These are phyloP conservation scores for Exophiala phaeomuriformis DNA, from an alignment of 2,329 filamentous ascomycete species.

Conservation along the genomic window DNA sequence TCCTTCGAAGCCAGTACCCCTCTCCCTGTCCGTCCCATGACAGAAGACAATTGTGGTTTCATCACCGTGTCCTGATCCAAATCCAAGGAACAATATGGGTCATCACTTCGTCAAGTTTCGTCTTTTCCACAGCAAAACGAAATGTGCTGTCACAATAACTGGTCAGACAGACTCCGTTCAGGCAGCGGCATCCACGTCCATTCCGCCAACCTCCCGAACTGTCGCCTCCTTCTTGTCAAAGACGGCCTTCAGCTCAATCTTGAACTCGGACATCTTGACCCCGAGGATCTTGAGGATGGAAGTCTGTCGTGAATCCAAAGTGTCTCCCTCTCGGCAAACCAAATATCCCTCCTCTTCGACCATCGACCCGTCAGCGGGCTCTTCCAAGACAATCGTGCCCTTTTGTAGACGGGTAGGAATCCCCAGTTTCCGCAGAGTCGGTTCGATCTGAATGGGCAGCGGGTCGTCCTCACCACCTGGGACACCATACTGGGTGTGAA, in stretches of 20 bases:
- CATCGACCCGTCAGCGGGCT: constrained; percentile 38
- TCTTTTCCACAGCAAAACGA: no score
- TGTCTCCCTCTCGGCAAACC: constrained; percentile 78
- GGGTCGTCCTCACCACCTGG: constrained; percentile 71
- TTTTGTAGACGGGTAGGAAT: constrained; percentile 83
- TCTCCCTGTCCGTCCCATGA: no score
- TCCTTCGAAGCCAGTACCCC: no score
- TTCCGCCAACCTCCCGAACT: constrained; percentile 36
- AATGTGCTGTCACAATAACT: no score
- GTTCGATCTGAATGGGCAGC: constrained; percentile 81
- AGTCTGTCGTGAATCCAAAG: constrained; percentile 84
- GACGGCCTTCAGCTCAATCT: constrained; percentile 67
- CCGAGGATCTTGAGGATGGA: constrained; percentile 90
- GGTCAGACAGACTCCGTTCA: background rate
- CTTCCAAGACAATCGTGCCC: constrained; percentile 74
- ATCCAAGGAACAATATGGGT: no score
- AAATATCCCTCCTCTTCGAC: constrained; percentile 51
- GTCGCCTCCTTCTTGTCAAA: constrained; percentile 37
- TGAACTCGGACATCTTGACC: constrained; percentile 84
- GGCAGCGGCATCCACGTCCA: constrained; percentile 35
- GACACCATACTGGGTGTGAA: constrained; percentile 56
- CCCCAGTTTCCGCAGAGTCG: constrained; percentile 78
- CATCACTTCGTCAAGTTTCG: no score
- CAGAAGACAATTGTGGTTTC: no score
- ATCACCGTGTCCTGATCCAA: no score